These are phyloP conservation scores for Clarireedia homoeocarpa DNA, from an alignment of 2,329 filamentous ascomycete species.

Conservation along the genomic window DNA sequence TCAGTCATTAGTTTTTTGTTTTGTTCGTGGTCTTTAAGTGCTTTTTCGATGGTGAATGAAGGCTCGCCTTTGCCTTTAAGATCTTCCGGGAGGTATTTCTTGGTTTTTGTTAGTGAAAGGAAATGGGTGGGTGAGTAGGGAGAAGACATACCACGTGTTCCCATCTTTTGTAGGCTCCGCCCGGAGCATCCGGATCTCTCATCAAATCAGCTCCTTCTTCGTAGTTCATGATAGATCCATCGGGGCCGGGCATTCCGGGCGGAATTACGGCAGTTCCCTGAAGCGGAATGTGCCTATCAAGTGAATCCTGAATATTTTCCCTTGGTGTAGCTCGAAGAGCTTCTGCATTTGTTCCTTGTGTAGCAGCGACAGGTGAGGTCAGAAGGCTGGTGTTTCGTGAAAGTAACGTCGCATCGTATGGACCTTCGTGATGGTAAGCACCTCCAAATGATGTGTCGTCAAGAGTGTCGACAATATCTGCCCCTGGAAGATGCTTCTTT, in stretches of 20 bases:
- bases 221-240: conserved; percentile 67
- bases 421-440: conserved; percentile 81
- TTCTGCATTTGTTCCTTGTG: conserved; percentile 64
- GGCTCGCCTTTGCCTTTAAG: conserved; percentile 79
- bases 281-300: conserved; percentile 67
- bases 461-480: conserved; percentile 75
- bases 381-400: conserved; percentile 60
- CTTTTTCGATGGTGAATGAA: conserved; percentile 61
- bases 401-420: conserved; percentile 75
- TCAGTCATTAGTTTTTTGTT: conserved; percentile 23
- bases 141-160: conserved; percentile 57
- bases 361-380: conserved; percentile 67
- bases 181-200: conserved; percentile 58
- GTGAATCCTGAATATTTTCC: conserved; percentile 68
- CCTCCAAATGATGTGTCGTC: conserved; percentile 55
- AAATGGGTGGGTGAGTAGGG: not conserved
- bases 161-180: conserved; percentile 73
- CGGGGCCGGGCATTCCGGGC: conserved; percentile 58
- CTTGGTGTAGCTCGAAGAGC: conserved; percentile 72
- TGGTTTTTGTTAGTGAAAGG: not conserved
- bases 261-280: conserved; percentile 75
- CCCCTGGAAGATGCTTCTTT: conserved; percentile 55
- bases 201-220: conserved; percentile 82
- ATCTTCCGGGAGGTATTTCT: conserved; percentile 65
- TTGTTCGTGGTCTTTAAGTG: conserved; percentile 48